Evolutionary conservation across 352 stramenopile genomes (phyloP), one percentile per base, ranked within the genome.

Genomic region (Phytophthora ramorum): DNA sequence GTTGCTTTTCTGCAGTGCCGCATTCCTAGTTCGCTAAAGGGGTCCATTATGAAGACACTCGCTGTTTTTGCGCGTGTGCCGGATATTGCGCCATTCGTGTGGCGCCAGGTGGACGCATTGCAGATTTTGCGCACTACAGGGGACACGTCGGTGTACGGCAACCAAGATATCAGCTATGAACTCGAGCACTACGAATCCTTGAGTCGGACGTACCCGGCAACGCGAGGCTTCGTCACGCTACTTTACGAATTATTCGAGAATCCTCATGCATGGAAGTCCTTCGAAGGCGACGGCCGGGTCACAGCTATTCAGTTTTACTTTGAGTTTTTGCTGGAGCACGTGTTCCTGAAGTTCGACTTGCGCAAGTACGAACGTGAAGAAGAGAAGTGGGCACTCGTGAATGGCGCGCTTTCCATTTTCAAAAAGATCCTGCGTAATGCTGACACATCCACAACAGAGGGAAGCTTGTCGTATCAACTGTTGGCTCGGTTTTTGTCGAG

Each of bases 301-400:
- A 76, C 81, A n/a, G 85, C 85, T 14, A 92, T 92, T 30, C 86
- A 94, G 63, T 83, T 81, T 55, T 96, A 96, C 71, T 93, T 96
- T 50, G 85, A 93, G 26, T 93, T 92, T 66, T 63, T 94, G 47
- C 57, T 95, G 22, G 85, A 95, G 40, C 79, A 85, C 28, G 83
- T 96, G 9, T 94, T 96, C 50, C 53, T 94, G 20, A 94, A 96
- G 70, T 93, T 94, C 64, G 81, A 94, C 50, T 56, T 92, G 20
- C 83, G 88, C 45, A 92, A 93, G 52, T 96, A 94, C 53, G 86
- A 93, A 35, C 69, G 81, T 41, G 85, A 93, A 65, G 81, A 92
- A 41, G 88, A 96, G 46, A 94, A 93, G 50, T 96, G 88, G 88
- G 79, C 75, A 2, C 71, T 96, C 8, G 81, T 89, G 59, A 91